A percentile compares a stretch with the other conserved stretches of the same genome.
Conservation (phyloP, 768 basidiomycete genomes). For the Auricularia cornea region DNA sequence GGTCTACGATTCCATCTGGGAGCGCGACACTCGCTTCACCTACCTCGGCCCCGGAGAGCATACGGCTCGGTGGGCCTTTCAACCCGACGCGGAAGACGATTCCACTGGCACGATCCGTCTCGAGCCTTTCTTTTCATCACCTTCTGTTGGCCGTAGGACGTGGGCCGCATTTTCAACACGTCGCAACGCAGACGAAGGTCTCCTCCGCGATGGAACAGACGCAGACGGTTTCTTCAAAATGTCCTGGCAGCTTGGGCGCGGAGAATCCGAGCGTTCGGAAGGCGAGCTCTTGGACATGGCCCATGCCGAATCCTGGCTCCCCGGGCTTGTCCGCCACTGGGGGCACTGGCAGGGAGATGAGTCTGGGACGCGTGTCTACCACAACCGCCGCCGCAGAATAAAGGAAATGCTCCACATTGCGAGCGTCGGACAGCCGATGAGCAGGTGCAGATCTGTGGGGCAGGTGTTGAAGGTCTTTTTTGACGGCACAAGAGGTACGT, state of each 20-base stretch:
- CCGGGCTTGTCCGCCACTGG: neutral
- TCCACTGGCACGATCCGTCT: neutral
- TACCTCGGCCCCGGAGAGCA: too few relatives aligned
- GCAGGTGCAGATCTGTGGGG: neutral
- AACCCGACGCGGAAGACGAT: too few relatives aligned
- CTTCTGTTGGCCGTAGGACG: neutral
- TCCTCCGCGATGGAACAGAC: too few relatives aligned
- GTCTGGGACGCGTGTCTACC: neutral
- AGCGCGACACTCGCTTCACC: neutral
- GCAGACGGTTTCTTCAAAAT: neutral
- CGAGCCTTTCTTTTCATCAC: neutral
- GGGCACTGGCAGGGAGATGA: neutral
- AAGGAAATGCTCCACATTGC: neutral
- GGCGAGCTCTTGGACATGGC: neutral
- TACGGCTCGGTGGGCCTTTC: too few relatives aligned
- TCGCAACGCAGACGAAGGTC: too few relatives aligned
- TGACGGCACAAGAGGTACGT: neutral
- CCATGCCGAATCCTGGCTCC: neutral
- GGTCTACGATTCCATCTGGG: neutral
- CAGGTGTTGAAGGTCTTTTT: neutral
- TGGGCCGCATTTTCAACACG: too few relatives aligned
- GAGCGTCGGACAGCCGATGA: neutral
- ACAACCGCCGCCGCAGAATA: too few relatives aligned
- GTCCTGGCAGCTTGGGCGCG: neutral
- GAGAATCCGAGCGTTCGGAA: neutral